Base-by-base conservation (phyloP, 768 basidiomycete genomes). In the Leucogyrophana mollusca region DNA sequence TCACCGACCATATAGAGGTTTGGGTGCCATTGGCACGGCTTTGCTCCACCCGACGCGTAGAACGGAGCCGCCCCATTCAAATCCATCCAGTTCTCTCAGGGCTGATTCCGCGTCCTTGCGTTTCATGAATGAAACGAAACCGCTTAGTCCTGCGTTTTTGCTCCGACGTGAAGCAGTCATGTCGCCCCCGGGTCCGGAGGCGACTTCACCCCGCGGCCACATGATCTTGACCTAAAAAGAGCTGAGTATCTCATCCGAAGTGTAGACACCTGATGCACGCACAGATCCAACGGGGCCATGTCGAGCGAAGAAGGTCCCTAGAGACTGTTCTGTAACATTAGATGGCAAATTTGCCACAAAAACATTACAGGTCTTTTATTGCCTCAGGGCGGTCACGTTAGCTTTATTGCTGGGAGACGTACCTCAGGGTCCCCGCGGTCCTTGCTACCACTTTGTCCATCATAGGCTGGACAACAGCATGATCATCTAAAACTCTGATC, bases 91-190 rank as follows among this genome's bases (percentile, higher is more conserved):
- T 60, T 95, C 89, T 20, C 87, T 84, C 17, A 96, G 72, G 3
- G 95, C 95, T 34, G 67, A 71, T 60, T 98, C 95, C 2, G 96
- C 95, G 56, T 94, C 93, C 54, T 81, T 82, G 41, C 96, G 78
- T 56, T 84, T 90, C 91, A 98, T 96, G 65, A 87, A 98, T 0
- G 94, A 90, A 16, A 99, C 96, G 59, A 99, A 99, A 1, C 96
- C 96, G 58, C 91, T 93, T 17, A 98, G 73, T 13, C 91, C 90
- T 10, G 83, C 60, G 56, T 77, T 85, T 66, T 89, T 88, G 40
- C 70, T 74, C 39, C 84, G 76, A 34, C 93, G 77, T 13, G 83
- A 77, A 7, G 78, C 66, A 18, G 85, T 86, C 78, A 91, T 87
- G 36, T 90, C 85, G 18, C 82, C 78, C 2, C 85, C 90, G 39